phyloP scores from a whole-genome alignment of 345 rosid species.

The Barbarea vulgaris region DNA sequence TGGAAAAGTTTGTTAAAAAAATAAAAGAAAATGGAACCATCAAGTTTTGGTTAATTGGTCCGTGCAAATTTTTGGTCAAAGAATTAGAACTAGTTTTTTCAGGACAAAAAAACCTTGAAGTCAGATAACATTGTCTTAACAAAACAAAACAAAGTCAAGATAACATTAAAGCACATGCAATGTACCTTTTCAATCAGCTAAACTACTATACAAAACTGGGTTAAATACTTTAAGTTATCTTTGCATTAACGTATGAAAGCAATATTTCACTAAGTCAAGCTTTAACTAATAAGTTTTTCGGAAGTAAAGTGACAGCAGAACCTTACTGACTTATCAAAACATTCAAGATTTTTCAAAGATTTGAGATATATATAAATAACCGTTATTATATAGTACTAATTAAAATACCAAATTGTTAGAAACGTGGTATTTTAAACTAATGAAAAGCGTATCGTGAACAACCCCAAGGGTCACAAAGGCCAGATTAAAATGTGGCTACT shows the following conservation, averaged over 20 bases:
- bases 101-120: not conserved
- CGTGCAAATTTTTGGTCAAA: not conserved
- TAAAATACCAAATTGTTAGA: not conserved
- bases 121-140: not conserved
- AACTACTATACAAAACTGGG: not conserved
- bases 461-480: slow-evolving; percentile 21
- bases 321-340: slow-evolving; percentile 3
- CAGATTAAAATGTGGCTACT: slow-evolving; percentile 20
- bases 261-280: slow-evolving; percentile 18
- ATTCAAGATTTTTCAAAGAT: slow-evolving; percentile 30
- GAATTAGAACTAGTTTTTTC: not conserved
- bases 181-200: not conserved
- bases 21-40: not conserved
- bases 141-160: not conserved
- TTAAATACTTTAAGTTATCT: slow-evolving; percentile 24
- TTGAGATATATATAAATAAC: not conserved
- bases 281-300: not conserved
- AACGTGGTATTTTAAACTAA: slow-evolving; percentile 24
- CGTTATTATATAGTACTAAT: not conserved
- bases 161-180: not conserved
- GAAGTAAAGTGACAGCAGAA: slow-evolving; percentile 23
- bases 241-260: slow-evolving; percentile 21
- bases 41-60: not conserved
- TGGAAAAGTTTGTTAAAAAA: not conserved
- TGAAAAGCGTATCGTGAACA: slow-evolving; percentile 10